Percentiles rank a stretch among this genome's conserved stretches.
Evolutionary conservation across 2,329 filamentous ascomycete species (phyloP).

Genomic region (Epichloe elymi): DNA sequence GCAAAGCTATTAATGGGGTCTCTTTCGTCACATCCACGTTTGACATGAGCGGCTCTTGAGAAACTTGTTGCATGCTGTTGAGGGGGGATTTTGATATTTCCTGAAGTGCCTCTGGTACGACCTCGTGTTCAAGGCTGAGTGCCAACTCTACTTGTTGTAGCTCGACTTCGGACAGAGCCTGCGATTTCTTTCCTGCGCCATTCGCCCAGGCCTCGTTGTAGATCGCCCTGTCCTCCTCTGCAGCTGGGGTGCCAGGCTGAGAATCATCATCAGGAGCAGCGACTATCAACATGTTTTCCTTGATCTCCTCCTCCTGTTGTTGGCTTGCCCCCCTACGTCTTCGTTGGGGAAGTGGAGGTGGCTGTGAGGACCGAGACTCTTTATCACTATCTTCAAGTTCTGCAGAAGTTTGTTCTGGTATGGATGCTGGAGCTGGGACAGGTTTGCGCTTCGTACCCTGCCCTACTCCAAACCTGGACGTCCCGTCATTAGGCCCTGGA

Average conservation of each 20-base stretch:
- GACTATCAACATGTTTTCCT: conserved; percentile 49
- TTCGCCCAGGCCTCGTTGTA: conserved; percentile 9
- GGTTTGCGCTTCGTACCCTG: conserved; percentile 53
- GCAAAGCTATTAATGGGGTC: conserved; percentile 7
- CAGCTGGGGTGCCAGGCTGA: conserved; percentile 38
- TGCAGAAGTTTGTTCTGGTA: conserved; percentile 8
- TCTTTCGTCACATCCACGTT: not conserved
- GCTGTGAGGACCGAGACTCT: conserved; percentile 10
- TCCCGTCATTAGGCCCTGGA: conserved; percentile 49
- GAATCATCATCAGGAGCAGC: conserved; percentile 50
- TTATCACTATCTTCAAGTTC: conserved; percentile 16
- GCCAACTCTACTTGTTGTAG: not conserved
- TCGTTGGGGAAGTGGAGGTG: conserved; percentile 37
- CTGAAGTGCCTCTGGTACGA: not conserved
- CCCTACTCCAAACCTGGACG: conserved; percentile 42
- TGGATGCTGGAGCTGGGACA: conserved; percentile 37
- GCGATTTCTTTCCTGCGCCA: not conserved
- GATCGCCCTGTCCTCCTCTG: conserved; percentile 20
- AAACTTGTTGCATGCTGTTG: not conserved
- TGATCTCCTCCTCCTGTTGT: conserved; percentile 21
- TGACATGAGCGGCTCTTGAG: not conserved
- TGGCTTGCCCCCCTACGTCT: conserved; percentile 25
- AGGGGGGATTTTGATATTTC: not conserved
- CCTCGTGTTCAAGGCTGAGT: not conserved
- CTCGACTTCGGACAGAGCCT: conserved; percentile 6